A percentile compares a stretch with the other conserved stretches of the same genome.
phyloP scores from a whole-genome alignment of 768 basidiomycete genomes.

The Naematelia aurantialba region DNA sequence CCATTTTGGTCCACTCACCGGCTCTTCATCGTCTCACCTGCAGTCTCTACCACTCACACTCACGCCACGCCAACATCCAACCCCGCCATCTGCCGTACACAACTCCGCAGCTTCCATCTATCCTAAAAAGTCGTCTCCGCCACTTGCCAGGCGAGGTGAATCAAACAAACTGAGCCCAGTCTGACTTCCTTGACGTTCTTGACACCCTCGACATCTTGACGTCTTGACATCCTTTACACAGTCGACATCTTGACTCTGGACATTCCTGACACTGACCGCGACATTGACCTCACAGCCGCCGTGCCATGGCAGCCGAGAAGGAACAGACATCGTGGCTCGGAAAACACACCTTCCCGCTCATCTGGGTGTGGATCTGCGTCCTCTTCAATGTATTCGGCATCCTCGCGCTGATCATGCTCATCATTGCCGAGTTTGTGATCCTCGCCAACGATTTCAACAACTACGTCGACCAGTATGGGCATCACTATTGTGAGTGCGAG shows the following conservation, averaged over 20 bases:
- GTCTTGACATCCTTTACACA: not conserved
- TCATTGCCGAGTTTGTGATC: conserved; percentile 22
- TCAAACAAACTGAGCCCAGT: too few relatives aligned
- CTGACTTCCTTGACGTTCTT: not conserved
- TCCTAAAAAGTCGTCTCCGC: not conserved
- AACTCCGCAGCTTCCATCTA: not conserved
- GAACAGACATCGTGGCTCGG: conserved; percentile 17
- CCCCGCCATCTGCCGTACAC: not conserved
- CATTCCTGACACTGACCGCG: not conserved
- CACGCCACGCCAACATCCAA: too few relatives aligned
- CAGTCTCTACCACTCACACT: not conserved
- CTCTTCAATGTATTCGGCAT: conserved; percentile 20
- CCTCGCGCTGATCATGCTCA: conserved; percentile 15
- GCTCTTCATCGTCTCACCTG: not conserved
- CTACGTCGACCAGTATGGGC: conserved; percentile 17
- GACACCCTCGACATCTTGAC: not conserved
- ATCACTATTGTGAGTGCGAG: conserved; percentile 19
- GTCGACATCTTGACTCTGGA: not conserved
- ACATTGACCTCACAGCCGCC: too few relatives aligned
- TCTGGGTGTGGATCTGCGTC: conserved; percentile 23
- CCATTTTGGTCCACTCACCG: not conserved
- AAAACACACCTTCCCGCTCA: conserved; percentile 15
- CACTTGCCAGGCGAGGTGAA: too few relatives aligned
- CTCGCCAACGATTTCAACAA: conserved; percentile 19
- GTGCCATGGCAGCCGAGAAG: conserved; percentile 11